Evolutionary conservation across 345 rosid species (phyloP), one percentile per base, ranked within the genome.

Genomic region (Clausena lansium): DNA sequence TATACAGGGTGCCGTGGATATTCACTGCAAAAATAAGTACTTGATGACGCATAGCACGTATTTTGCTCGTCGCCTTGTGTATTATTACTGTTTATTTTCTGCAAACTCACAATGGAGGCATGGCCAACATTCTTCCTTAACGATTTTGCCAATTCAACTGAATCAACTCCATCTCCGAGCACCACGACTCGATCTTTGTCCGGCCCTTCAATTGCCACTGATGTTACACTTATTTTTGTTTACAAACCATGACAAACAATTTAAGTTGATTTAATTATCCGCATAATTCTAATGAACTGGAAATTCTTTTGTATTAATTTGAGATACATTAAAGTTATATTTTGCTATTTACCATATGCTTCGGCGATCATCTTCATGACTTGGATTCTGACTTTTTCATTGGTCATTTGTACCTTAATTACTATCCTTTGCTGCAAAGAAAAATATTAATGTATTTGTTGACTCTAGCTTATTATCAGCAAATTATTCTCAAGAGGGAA

Each of bases 361-460:
- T 68, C 52, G 28, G 85, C 70, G 15, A 75, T 79, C 2, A 82
- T 71, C 28, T 75, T 80, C 80, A 85, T 68, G 30, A 83, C 84
- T 68, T 80, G 83, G 60, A 74, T 62, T 47, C 63, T 81, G 19
- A 19, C 1, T 76, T 78, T 80, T 41, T 76, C 80, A 59, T 25
- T n/a, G 9, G 33, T 75, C 75, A 77, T 71, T 54, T 78, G 77
- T 63, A 85, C 64, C 39, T 78, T 78, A 7, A 83, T 57, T 57
- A 81, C 83, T 57, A 78, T 73, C 8, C 66, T 24, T 78, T 83
- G 82, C 88, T 85, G 78, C 77, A 39, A 39, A 39, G 45, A 9
- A 39, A 36, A 9, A 39, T 39, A 9, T 13, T 39, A 39, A 54
- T 52, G 32, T 25, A 69, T n/a, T n/a, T 69, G 19, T 3, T 50